Evolutionary conservation across 1,139 yeast genomes (phyloP), one percentile per base, ranked within the genome.

Genomic region (Kodamaea anthophila): DNA sequence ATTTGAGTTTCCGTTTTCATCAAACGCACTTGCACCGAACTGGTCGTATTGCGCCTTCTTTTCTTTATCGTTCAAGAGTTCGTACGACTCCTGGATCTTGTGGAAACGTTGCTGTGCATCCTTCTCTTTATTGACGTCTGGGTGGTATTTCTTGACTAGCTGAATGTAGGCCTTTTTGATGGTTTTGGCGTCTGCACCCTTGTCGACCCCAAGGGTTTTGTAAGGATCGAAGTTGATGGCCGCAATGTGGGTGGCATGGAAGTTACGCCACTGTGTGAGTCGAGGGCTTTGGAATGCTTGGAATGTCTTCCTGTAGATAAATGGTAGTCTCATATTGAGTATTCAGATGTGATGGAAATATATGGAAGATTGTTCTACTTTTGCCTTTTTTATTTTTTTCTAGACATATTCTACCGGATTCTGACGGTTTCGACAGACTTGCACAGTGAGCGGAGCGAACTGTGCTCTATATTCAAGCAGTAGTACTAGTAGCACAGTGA

Each of bases 91-190:
- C 53, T 91, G 97, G 43, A 91, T 74, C 48, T 85, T 87, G 51
- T 91, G 97, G 59, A 91, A 91, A 53, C 76, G 77, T 48, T 77
- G 75, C 45, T 88, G 95, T 0, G 97, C 94, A 18, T 74, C 93
- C 22, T 76, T 72, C 42, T 84, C 96, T 56, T 91, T 91, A 58
- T 91, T 91, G 31, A 91, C 85, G 61, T 91, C 99, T 1, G 99
- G 99, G 57, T 91, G 99, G 56, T 67, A 85, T 55, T 91, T 77
- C 55, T 93, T 93, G 13, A 96, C 98, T 40, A 91, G 65, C 48
- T 86, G 83, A 53, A 87, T 87, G 60, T 91, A 91, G 5, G 96
- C 94, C 58, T 86, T 87, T 56, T 91, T 91, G 58, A 91, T 88
- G 20, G 87, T 94, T 20, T 83, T 71, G n/a, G 80, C 65, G 13